These are phyloP conservation scores for Aspergillus mulundensis DNA, from an alignment of 495 filamentous ascomycete genomes.

Conservation along the genomic window DNA sequence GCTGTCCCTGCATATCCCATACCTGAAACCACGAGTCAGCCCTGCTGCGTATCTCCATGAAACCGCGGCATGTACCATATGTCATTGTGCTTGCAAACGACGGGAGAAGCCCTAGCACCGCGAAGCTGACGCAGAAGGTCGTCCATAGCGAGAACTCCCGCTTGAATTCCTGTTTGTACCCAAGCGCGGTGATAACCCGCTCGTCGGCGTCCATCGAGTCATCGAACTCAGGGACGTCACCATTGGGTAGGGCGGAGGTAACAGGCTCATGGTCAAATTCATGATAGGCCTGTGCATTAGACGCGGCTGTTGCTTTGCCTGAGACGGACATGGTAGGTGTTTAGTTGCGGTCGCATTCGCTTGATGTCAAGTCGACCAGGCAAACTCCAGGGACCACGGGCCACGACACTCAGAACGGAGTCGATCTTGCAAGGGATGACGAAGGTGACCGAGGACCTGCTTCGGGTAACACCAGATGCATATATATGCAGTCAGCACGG, in stretches of 20 bases:
- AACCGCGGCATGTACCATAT: conserved; percentile 46
- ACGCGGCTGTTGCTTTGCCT: conserved; percentile 15
- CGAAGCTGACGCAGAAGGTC: conserved; percentile 75
- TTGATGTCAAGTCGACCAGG: background rate
- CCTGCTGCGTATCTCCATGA: background rate
- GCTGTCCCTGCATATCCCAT: conserved; percentile 79
- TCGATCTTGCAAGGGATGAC: background rate
- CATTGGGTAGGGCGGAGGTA: conserved; percentile 62
- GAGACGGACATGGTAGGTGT: conserved; percentile 10
- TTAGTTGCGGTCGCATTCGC: conserved; percentile 5
- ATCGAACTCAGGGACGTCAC: conserved; percentile 56
- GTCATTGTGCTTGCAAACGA: conserved; percentile 71
- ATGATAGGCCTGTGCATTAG: conserved; percentile 19
- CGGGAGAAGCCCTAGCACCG: conserved; percentile 68
- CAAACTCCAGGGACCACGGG: background rate
- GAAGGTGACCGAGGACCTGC: background rate
- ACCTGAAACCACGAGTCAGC: conserved; percentile 32
- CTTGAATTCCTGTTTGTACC: conserved; percentile 80
- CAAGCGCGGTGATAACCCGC: conserved; percentile 63
- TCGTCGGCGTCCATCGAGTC: conserved; percentile 58
- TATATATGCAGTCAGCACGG: conserved; percentile 15
- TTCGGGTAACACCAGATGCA: conserved; percentile 1
- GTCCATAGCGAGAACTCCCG: conserved; percentile 81
- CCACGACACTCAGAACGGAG: background rate
- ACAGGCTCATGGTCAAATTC: conserved; percentile 53